Percentiles rank a stretch among this genome's conserved stretches.
phyloP scores from a whole-genome alignment of 2,329 filamentous ascomycete species.

The Aspergillus nomiae region DNA sequence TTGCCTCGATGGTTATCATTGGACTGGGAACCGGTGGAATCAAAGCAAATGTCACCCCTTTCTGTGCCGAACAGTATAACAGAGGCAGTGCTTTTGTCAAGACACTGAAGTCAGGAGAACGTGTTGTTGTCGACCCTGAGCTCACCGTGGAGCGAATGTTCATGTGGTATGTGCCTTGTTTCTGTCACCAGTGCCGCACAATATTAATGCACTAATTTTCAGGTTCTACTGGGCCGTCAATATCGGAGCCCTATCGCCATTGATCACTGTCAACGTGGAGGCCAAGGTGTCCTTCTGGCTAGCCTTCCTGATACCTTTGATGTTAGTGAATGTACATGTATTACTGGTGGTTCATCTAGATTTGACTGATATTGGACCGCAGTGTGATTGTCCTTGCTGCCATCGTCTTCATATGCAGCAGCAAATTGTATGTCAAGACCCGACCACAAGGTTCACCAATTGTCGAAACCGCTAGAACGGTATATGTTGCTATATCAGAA shows the following conservation, averaged over 20 bases:
- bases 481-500: constrained; percentile 23
- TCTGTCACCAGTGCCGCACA: not conserved
- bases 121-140: constrained; percentile 61
- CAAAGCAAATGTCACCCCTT: constrained; percentile 53
- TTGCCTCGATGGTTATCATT: not conserved
- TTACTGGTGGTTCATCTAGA: not conserved
- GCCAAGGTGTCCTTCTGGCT: constrained; percentile 62
- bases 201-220: not conserved
- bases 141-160: constrained; percentile 62
- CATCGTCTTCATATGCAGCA: constrained; percentile 46
- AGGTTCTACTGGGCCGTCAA: constrained; percentile 65
- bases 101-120: constrained; percentile 39
- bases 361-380: constrained; percentile 46
- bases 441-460: constrained; percentile 59
- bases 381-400: constrained; percentile 51
- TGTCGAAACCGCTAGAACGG: constrained; percentile 47
- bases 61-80: constrained; percentile 61
- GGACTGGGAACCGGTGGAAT: constrained; percentile 2
- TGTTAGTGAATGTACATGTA: constrained; percentile 20
- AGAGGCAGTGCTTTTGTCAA: constrained; percentile 23
- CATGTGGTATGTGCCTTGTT: constrained; percentile 53
- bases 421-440: constrained; percentile 29
- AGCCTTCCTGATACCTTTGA: constrained; percentile 59
- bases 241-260: constrained; percentile 61
- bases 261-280: constrained; percentile 57